These are phyloP conservation scores for Citrullus colocynthis DNA, from an alignment of 306 rosid genomes.

Conservation along the genomic window DNA sequence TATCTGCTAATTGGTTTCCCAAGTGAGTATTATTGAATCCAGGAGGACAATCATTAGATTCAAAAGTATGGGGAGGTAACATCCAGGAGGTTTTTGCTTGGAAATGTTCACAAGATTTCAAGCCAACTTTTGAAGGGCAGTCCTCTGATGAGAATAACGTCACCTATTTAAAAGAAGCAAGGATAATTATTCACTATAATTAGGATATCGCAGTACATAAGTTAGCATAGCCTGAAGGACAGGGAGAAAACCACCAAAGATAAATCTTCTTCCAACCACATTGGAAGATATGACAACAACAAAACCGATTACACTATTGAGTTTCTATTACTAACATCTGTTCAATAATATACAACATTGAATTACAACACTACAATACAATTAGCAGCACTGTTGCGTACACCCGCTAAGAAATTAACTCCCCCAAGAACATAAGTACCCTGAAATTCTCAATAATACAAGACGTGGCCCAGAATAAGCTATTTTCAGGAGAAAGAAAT, in stretches of 20 bases:
- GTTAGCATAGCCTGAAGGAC: neutral
- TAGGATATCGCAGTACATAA: neutral
- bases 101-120: conserved; percentile 22
- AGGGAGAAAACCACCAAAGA: neutral
- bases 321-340: neutral
- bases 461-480: neutral
- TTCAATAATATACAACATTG: neutral
- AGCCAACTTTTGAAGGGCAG: conserved; percentile 37
- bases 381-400: no score
- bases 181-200: neutral
- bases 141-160: conserved; percentile 43
- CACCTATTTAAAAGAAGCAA: conserved; percentile 22
- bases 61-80: conserved; percentile 19
- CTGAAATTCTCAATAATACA: neutral
- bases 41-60: conserved; percentile 34
- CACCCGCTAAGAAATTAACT: neutral
- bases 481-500: neutral
- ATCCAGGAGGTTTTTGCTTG: conserved; percentile 27
- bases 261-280: neutral
- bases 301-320: neutral
- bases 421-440: neutral
- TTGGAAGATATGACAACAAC: neutral
- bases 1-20: conserved; percentile 16
- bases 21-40: conserved; percentile 38
- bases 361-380: neutral